phyloP scores from a whole-genome alignment of 1,139 yeast species.

The Blastobotrys aristatus region DNA sequence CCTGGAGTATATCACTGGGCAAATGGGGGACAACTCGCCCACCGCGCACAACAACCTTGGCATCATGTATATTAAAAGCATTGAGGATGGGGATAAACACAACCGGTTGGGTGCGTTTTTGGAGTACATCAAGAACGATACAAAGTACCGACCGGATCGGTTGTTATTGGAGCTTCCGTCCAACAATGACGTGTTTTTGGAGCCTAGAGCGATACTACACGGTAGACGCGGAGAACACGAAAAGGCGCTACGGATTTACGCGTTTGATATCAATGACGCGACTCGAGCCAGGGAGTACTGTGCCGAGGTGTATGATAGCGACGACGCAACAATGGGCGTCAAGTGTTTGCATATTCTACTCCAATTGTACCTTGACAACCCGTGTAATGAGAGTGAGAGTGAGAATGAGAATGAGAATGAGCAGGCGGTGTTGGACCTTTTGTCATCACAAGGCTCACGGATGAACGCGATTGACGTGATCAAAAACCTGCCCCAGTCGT shows the following conservation, averaged over 20 bases:
- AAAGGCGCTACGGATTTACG: constrained; percentile 59
- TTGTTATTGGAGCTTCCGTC: constrained; percentile 31
- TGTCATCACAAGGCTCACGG: constrained; percentile 48
- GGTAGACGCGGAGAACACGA: constrained; percentile 58
- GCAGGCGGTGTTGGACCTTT: constrained; percentile 43
- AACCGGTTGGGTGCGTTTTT: constrained; percentile 24
- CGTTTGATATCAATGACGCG: constrained; percentile 54
- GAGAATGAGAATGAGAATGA: no score
- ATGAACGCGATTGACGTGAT: constrained; percentile 51
- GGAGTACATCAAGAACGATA: constrained; percentile 28
- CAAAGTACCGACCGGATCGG: constrained; percentile 35
- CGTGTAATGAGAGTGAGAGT: no score
- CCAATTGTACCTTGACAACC: constrained; percentile 28
- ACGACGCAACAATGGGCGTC: constrained; percentile 40
- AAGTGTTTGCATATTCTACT: constrained; percentile 35
- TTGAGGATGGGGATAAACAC: constrained; percentile 25
- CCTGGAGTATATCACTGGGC: constrained; percentile 55
- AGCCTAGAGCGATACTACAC: constrained; percentile 54
- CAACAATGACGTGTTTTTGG: constrained; percentile 28
- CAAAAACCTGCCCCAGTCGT: constrained; percentile 46
- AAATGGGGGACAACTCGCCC: constrained; percentile 42
- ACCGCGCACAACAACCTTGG: constrained; percentile 51
- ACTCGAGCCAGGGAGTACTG: constrained; percentile 56
- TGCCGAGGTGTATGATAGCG: constrained; percentile 44
- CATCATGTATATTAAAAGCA: constrained; percentile 46